Percentiles rank a stretch among this genome's conserved stretches.
Evolutionary conservation across 768 basidiomycete species (phyloP).

Genomic region (Termitomyces sp.): DNA sequence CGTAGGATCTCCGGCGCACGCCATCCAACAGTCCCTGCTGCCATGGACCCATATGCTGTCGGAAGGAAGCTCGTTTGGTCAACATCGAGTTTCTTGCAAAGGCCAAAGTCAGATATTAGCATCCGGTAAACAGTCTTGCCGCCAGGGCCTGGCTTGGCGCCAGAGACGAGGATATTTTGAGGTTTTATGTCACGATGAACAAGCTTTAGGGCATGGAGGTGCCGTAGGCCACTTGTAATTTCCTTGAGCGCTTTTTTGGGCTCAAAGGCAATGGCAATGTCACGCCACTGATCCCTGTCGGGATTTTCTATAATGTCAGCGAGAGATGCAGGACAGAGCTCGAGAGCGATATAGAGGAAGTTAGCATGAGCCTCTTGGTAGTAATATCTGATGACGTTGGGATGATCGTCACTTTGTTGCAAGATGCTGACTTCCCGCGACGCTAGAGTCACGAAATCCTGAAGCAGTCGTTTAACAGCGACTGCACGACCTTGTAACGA

Average conservation of each 20-base stretch:
- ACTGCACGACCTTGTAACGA: conserved; percentile 96
- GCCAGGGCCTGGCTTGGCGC: conserved; percentile 47
- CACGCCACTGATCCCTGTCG: conserved; percentile 58
- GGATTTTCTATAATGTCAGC: conserved; percentile 84
- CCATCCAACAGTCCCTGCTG: conserved; percentile 95
- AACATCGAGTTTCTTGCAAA: conserved; percentile 91
- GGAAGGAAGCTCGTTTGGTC: conserved; percentile 97
- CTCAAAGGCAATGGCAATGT: conserved; percentile 73
- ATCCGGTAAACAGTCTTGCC: conserved; percentile 52
- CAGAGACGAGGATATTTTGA: conserved; percentile 90
- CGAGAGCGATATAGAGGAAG: conserved; percentile 97
- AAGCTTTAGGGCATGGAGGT: conserved; percentile 90
- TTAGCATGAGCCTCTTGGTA: conserved; percentile 92
- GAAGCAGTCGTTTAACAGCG: conserved; percentile 94
- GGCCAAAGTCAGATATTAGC: conserved; percentile 95
- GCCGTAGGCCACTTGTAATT: conserved; percentile 81
- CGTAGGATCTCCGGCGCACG: conserved; percentile 93
- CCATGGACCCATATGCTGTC: conserved; percentile 83
- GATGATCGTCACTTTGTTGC: conserved; percentile 96
- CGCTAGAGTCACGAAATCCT: conserved; percentile 93
- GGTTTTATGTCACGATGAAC: conserved; percentile 99
- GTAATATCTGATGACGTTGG: conserved; percentile 97
- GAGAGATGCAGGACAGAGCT: conserved; percentile 87
- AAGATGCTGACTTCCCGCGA: conserved; percentile 90
- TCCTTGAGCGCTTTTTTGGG: conserved; percentile 85